Evolutionary conservation across 805 yeast genomes (phyloP), one percentile per base, ranked within the genome.

Genomic region (Millerago galiae): DNA sequence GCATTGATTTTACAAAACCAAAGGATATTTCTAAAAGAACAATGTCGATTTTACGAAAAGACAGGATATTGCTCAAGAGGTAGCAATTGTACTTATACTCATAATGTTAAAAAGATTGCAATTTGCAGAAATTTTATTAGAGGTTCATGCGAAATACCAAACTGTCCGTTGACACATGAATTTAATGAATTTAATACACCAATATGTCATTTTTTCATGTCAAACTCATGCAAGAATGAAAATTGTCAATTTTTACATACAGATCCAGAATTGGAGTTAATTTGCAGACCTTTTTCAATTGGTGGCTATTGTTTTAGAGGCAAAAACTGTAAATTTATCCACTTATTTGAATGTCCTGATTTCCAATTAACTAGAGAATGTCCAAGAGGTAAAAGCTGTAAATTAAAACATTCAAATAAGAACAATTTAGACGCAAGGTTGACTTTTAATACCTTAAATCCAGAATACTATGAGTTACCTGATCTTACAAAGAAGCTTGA

Each of bases 251-350:
- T 56, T 52, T 63, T 67, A 28, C 85, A 72, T 60, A 72, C 67
- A 64, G 53, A 53, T 40, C 75, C 68, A 31, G 59, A 50, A 24
- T 52, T 58, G 35, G 70, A 66, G 25, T 61, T 78, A 4, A 66
- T 77, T 1, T 85, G 95, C 54, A 66, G 86, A 17, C 78, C 74
- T 25, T 86, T 85, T 64, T 73, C 90, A 5, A 52, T 79, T 28
- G 75, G 75, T 14, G 89, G 90, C 1, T 83, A 74, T 63, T 86
- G 95, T 59, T 72, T 66, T 26, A 59, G 74, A 18, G 95, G 93
- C 0, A 54, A 61, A 21, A 48, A 53, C 26, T 85, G 95, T 55
- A 67, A 72, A 6, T 70, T 73, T 36, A 59, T 71, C 29, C 95
- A 85, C 55, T 60, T 63, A 13, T 72, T 67, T 50, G 75, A 75